A percentile compares a stretch with the other conserved stretches of the same genome.
These are phyloP conservation scores for Punica granatum DNA, from an alignment of 345 rosid species.

Conservation along the genomic window DNA sequence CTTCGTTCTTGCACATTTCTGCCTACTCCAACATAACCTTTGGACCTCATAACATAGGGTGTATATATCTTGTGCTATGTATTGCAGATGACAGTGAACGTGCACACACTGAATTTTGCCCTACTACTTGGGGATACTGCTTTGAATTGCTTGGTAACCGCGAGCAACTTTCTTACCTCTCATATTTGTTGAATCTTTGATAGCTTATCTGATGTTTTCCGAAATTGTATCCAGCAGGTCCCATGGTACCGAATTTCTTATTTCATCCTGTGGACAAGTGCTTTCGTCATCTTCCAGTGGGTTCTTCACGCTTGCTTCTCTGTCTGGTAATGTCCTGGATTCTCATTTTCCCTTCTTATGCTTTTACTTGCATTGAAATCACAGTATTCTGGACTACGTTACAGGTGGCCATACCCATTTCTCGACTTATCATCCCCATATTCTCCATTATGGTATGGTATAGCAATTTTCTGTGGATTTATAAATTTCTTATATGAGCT, in stretches of 20 bases:
- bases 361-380: slow-evolving; percentile 7
- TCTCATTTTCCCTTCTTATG: background rate
- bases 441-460: slow-evolving; percentile 70
- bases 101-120: slow-evolving; percentile 74
- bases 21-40: too few relatives aligned
- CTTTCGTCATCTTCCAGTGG: slow-evolving; percentile 80
- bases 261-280: slow-evolving; percentile 71
- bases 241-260: slow-evolving; percentile 82
- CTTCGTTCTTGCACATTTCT: too few relatives aligned
- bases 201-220: background rate
- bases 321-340: slow-evolving; percentile 31
- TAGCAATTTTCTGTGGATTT: background rate
- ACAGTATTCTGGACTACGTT: background rate
- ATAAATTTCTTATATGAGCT: background rate
- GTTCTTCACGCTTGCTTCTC: slow-evolving; percentile 49
- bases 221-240: slow-evolving; percentile 42
- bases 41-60: background rate
- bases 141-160: slow-evolving; percentile 68
- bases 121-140: slow-evolving; percentile 75
- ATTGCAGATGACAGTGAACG: slow-evolving; percentile 56
- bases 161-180: background rate
- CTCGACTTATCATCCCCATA: slow-evolving; percentile 78
- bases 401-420: slow-evolving; percentile 99
- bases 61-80: background rate
- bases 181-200: background rate